Percentiles rank a stretch among this genome's conserved stretches.
Evolutionary conservation across 345 rosid species (phyloP).

Genomic region (Ceriops zippeliana): DNA sequence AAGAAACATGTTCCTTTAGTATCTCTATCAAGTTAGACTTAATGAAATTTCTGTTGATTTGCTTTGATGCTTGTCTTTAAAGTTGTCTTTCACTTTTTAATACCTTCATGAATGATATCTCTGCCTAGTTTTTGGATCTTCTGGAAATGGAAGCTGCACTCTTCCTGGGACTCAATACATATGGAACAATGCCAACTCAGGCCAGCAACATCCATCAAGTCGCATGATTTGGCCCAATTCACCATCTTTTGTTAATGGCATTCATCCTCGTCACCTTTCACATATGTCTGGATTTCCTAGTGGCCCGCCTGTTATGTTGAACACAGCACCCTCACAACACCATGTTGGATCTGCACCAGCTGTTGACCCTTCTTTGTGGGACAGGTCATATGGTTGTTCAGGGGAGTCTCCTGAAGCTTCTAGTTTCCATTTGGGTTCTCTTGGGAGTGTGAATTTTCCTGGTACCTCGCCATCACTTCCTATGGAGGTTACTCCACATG

Average conservation of each 20-base stretch:
- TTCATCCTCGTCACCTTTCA: slow-evolving; percentile 51
- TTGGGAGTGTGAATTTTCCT: slow-evolving; percentile 56
- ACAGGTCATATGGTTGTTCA: slow-evolving; percentile 51
- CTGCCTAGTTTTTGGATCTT: slow-evolving; percentile 60
- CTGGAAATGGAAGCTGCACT: slow-evolving; percentile 67
- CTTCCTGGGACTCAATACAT: slow-evolving; percentile 55
- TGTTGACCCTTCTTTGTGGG: slow-evolving; percentile 48
- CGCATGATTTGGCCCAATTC: slow-evolving; percentile 81
- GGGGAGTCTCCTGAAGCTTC: slow-evolving; percentile 80
- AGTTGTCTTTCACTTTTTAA: background rate
- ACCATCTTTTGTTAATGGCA: slow-evolving; percentile 58
- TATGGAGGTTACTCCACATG: slow-evolving; percentile 57
- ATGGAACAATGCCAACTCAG: slow-evolving; percentile 41
- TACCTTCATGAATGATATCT: background rate
- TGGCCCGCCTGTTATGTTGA: slow-evolving; percentile 64
- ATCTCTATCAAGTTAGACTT: too few relatives aligned
- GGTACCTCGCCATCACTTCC: slow-evolving; percentile 66
- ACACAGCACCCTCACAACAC: slow-evolving; percentile 42
- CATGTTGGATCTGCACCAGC: slow-evolving; percentile 52
- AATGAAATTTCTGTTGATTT: background rate
- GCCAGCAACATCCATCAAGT: slow-evolving; percentile 56
- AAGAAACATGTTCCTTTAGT: too few relatives aligned
- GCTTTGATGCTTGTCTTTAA: background rate
- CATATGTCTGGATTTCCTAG: slow-evolving; percentile 65
- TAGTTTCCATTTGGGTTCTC: slow-evolving; percentile 71